Evolutionary conservation across 345 rosid genomes (phyloP), one percentile per base, ranked within the genome.

Genomic region (Schrenkiella parvula): DNA sequence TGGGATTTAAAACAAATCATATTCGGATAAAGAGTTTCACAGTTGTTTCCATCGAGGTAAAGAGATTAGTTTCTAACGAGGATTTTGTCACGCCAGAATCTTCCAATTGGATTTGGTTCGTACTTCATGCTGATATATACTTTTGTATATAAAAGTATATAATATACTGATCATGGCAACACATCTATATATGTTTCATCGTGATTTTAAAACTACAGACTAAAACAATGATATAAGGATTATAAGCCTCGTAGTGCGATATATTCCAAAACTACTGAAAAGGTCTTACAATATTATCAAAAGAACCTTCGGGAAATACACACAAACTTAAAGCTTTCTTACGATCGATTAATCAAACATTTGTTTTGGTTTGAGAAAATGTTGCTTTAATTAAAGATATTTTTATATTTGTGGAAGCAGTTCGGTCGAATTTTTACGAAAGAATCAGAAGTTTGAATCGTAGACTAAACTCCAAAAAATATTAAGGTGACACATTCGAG

Each of bases 81-180:
- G 55, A 22, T 22, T 50, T 50, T 50, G 28, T 50, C 66, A 62
- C 67, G 53, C 67, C 67, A 28, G 52, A 62, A 62, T 42, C 52
- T 42, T 62, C 25, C 3, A 60, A 60, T 14, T 62, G 51, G 52
- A 62, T 62, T 42, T 62, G 52, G 25, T 62, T 15, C 10, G 66
- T 22, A 38, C 43, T 19, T 57, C 43, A 31, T 55, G 41, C 32
- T 38, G 8, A 35, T 12, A 4, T 4, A 47, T 21, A 21, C 3
- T 47, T 47, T 43, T 47, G 17, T 14, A 41, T 38, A 38, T 44
- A 0, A 15, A 44, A 7, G 18, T 44, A 18, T 19, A 46, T 9
- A 46, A 46, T 19, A 46, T 8, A 18, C 11, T 18, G 51, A 44
- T n/a, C n/a, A n/a, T 22, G 22, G 18, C 4, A 15, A 38, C 1